Conservation (phyloP, 768 basidiomycete species). For the Trametes villosa region DNA sequence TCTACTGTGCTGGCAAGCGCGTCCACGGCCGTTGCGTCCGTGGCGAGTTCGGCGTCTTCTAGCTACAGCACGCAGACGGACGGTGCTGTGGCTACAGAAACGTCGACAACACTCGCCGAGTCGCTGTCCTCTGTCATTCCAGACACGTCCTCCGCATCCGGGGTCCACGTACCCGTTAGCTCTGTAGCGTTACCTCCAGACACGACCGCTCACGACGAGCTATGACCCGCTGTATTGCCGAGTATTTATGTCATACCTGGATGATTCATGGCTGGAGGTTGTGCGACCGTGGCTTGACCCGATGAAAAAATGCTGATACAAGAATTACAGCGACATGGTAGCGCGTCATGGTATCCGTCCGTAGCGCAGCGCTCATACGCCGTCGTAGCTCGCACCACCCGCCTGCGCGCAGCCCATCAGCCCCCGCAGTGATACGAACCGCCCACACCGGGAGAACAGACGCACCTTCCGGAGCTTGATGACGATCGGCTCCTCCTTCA, state of each 20-base stretch:
- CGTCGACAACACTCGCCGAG: neutral
- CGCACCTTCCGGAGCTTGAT: conserved; percentile 79
- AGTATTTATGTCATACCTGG: neutral
- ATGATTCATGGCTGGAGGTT: neutral
- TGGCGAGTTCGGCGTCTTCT: conserved; percentile 4
- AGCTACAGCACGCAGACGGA: neutral
- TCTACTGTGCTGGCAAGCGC: conserved; percentile 8
- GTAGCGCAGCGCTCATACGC: conserved; percentile 56
- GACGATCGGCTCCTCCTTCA: conserved; percentile 88
- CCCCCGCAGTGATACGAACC: conserved; percentile 11
- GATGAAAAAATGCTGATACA: conserved; percentile 13
- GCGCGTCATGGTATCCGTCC: neutral
- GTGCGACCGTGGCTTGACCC: neutral
- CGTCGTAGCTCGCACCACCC: conserved; percentile 89
- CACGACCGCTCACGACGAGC: conserved; percentile 16
- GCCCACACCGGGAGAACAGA: neutral
- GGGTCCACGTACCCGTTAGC: too few species aligned
- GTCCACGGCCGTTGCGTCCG: conserved; percentile 3
- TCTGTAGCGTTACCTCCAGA: neutral
- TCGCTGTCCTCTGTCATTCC: neutral
- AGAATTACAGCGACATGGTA: conserved; percentile 9
- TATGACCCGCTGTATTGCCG: neutral
- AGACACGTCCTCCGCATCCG: too few species aligned
- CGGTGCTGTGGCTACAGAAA: neutral
- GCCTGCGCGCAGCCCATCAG: conserved; percentile 50